Evolutionary conservation across 2,329 filamentous ascomycete species (phyloP).

Genomic region (Beauveria australis): DNA sequence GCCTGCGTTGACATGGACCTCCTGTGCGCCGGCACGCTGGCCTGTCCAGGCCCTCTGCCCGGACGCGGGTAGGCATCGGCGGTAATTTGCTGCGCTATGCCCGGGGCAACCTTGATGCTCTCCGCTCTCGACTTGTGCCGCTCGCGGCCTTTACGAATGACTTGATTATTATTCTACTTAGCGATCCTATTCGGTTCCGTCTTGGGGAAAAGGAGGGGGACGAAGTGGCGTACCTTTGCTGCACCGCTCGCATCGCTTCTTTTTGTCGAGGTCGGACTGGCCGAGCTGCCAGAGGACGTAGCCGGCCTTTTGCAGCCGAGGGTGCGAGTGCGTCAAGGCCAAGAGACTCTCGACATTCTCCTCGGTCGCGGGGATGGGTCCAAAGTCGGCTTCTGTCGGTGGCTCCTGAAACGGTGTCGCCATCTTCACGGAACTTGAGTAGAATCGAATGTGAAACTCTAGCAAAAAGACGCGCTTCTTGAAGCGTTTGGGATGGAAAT

Average conservation of each 20-base stretch:
- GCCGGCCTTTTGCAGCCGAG: constrained; percentile 18
- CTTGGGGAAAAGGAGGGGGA: too few species aligned
- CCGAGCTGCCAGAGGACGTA: constrained; percentile 21
- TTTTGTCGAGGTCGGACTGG: constrained; percentile 20
- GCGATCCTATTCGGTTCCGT: background rate
- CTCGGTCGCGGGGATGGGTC: constrained; percentile 15
- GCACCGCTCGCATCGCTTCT: constrained; percentile 23
- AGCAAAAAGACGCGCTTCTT: background rate
- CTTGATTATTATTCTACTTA: background rate
- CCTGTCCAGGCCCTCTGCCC: background rate
- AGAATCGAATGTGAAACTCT: background rate
- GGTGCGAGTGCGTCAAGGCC: constrained; percentile 13
- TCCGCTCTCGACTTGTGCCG: constrained; percentile 9
- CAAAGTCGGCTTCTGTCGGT: background rate
- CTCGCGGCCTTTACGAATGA: constrained; percentile 5
- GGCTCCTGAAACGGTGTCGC: background rate
- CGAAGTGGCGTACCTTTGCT: constrained; percentile 15
- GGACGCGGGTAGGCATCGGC: background rate
- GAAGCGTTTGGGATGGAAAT: background rate
- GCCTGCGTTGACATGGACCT: background rate
- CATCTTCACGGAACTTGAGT: background rate
- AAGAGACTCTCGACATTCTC: constrained; percentile 16
- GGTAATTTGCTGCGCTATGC: background rate
- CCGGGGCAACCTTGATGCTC: background rate
- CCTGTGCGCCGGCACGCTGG: background rate